Evolutionary conservation across 1,284 basidiomycete genomes (phyloP).

Genomic region (Marasmius tenuissimus): DNA sequence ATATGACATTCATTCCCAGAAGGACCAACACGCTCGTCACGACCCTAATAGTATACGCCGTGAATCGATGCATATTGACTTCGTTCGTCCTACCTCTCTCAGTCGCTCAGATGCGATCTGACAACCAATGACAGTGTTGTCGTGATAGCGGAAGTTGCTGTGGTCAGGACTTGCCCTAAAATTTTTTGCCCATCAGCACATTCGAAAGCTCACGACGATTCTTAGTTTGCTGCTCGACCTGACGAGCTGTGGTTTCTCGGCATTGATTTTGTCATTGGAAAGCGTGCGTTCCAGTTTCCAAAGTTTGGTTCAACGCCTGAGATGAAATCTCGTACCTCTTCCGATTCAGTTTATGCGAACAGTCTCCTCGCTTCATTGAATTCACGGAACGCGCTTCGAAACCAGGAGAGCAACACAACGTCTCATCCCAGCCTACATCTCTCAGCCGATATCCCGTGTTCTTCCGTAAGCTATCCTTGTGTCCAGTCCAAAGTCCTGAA

Average conservation of each 20-base stretch:
- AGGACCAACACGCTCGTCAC: conserved; percentile 35
- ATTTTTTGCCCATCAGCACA: background rate
- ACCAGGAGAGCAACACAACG: background rate
- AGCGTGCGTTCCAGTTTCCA: conserved; percentile 25
- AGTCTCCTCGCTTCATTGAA: conserved; percentile 39
- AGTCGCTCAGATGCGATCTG: background rate
- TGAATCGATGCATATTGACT: conserved; percentile 39
- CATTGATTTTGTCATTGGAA: conserved; percentile 41
- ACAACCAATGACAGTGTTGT: conserved; percentile 24
- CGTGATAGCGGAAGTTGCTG: conserved; percentile 35
- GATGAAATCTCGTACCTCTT: background rate
- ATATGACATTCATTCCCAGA: background rate
- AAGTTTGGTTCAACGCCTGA: background rate
- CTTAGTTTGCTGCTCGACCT: conserved; percentile 31
- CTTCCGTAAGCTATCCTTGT: too few species aligned
- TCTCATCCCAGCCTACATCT: background rate
- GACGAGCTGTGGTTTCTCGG: conserved; percentile 36
- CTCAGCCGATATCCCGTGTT: background rate
- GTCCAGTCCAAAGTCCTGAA: too few species aligned
- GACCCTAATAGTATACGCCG: conserved; percentile 36
- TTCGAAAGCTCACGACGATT: background rate
- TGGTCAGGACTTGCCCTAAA: conserved; percentile 29
- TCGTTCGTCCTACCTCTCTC: conserved; percentile 26
- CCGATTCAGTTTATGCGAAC: conserved; percentile 35
- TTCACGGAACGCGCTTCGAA: conserved; percentile 25